Base-by-base conservation (phyloP, 306 rosid species). In the Urtica urens region DNA sequence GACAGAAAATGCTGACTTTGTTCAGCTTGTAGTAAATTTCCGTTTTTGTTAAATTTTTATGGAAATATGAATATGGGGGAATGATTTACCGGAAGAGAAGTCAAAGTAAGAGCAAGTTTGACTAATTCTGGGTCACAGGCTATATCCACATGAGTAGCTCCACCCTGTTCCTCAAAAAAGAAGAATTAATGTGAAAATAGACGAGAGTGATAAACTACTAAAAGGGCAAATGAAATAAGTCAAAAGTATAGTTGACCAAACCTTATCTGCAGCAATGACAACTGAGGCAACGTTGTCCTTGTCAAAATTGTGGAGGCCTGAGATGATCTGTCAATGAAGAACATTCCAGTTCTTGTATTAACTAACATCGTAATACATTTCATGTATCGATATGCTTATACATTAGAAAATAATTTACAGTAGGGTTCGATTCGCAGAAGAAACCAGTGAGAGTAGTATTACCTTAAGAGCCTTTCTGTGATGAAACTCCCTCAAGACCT, bases 71-170 rank as follows among this genome's bases (percentile, higher is more conserved):
- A n/a, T n/a, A n/a, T n/a, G n/a, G n/a, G n/a, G n/a, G n/a, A n/a
- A n/a, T n/a, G n/a, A 45, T 35, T 41, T 80, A 80, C 95, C 63
- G 93, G 95, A 77, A 78, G 73, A 72, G 86, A 72, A 70, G 95
- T 88, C 76, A 88, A 73, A 57, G 77, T 69, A 41, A 74, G 63
- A 22, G 93, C 95, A 54, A 88, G 83, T 67, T 76, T 81, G 74
- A 88, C 97, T 74, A 88, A 66, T 67, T 78, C 93, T 0, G 95
- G 86, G 53, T 88, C 95, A 61, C 95, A 83, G 39, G 97, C 95
- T 74, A 83, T 88, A 68, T 88, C 97, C 61, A 88, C 95, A 33
- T 83, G 97, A 68, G 95, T 88, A 49, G 96, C 93, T 72, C 93
- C 96, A 14, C 94, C 96, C 93, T 83, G 58, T 11, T 46, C 28